These are phyloP conservation scores for Rosa multiflora DNA, from an alignment of 306 rosid genomes.

Conservation along the genomic window DNA sequence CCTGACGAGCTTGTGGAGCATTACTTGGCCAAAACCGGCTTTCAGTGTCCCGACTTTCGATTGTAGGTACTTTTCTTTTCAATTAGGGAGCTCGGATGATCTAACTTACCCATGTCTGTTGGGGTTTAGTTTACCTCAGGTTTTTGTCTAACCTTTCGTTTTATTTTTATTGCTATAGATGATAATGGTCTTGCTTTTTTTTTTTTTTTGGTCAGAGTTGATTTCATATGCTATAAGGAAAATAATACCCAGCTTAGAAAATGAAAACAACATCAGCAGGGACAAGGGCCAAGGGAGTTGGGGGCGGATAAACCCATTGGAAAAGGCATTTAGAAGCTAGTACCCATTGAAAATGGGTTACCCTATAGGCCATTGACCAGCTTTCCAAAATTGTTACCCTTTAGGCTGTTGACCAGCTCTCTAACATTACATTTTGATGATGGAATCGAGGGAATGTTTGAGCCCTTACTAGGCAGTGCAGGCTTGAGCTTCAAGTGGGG, in stretches of 20 bases:
- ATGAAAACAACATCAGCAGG: background rate
- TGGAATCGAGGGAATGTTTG: background rate
- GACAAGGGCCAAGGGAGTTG: background rate
- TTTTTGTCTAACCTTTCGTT: too few relatives aligned
- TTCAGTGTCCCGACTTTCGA: conserved; percentile 92
- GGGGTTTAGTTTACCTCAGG: background rate
- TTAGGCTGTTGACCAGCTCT: background rate
- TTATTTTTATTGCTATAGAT: background rate
- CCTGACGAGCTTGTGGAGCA: conserved; percentile 97
- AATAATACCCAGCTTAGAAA: background rate
- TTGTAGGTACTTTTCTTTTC: conserved; percentile 56
- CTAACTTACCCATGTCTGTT: background rate
- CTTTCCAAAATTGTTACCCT: background rate
- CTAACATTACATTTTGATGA: background rate
- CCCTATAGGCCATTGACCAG: background rate
- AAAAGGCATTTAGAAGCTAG: too few relatives aligned
- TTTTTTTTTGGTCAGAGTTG: background rate
- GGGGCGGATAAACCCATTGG: background rate
- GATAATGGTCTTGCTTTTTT: background rate
- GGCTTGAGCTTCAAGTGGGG: background rate
- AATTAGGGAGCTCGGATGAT: background rate
- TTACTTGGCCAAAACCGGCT: conserved; percentile 85
- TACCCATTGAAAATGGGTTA: background rate
- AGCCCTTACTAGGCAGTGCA: background rate
- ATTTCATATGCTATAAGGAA: too few relatives aligned